Evolutionary conservation across 805 yeast species (phyloP).

Genomic region (Suhomyces emberorum): DNA sequence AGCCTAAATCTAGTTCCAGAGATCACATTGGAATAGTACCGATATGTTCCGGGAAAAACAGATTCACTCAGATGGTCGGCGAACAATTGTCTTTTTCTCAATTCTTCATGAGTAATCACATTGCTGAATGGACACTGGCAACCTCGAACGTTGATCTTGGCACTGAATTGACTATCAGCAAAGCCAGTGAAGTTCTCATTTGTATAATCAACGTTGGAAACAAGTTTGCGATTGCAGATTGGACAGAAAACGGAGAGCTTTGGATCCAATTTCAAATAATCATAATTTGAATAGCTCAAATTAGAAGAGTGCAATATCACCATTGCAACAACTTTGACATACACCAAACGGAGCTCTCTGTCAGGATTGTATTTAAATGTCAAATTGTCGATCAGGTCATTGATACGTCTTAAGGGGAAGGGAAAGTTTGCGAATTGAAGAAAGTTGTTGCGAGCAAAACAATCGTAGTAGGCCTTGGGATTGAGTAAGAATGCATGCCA

Average conservation of each 20-base stretch:
- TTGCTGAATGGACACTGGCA: slow-evolving; percentile 14
- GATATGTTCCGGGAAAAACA: slow-evolving; percentile 7
- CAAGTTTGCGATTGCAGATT: slow-evolving; percentile 9
- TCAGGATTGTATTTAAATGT: slow-evolving; percentile 13
- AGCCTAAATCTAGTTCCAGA: neutral
- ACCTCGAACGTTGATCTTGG: neutral
- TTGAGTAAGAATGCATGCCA: slow-evolving; percentile 23
- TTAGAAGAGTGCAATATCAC: neutral
- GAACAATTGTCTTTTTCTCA: slow-evolving; percentile 17
- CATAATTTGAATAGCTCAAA: slow-evolving; percentile 3
- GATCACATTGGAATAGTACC: slow-evolving; percentile 9
- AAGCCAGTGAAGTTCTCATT: slow-evolving; percentile 12
- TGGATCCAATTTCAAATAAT: no score
- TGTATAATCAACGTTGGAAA: slow-evolving; percentile 8
- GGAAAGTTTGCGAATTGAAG: slow-evolving; percentile 13
- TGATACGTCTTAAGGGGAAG: slow-evolving; percentile 16
- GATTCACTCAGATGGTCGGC: slow-evolving; percentile 8
- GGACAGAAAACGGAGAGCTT: slow-evolving; percentile 13
- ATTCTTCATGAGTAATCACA: slow-evolving; percentile 17
- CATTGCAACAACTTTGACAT: slow-evolving; percentile 5
- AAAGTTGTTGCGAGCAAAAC: slow-evolving; percentile 13
- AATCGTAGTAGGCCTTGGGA: slow-evolving; percentile 15
- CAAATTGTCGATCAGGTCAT: slow-evolving; percentile 8
- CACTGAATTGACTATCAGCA: slow-evolving; percentile 11
- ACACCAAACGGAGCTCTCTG: no score